Evolutionary conservation across 148 eudicot genomes (phyloP).

Genomic region (Rhododendron simsii): DNA sequence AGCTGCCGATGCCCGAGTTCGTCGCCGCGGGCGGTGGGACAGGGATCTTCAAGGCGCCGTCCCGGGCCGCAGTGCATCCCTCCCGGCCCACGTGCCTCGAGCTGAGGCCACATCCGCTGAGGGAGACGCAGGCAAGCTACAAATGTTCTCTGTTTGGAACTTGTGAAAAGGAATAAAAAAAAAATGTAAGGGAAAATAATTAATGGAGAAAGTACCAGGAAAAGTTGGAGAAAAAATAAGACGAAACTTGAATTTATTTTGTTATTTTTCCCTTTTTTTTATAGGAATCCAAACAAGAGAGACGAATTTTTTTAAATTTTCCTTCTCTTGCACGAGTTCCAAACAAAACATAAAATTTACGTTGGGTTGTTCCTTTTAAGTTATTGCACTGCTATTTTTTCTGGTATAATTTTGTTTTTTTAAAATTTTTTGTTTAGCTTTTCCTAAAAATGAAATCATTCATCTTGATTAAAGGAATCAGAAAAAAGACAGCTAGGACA

Average conservation of each 20-base stretch:
- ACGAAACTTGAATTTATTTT: too few relatives aligned
- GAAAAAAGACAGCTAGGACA: too few relatives aligned
- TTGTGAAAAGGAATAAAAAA: too few relatives aligned
- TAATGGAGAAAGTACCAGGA: too few relatives aligned
- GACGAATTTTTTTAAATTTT: too few relatives aligned
- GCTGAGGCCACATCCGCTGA: constrained; percentile 87
- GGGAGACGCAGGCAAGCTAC: constrained; percentile 62
- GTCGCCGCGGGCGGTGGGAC: constrained; percentile 43
- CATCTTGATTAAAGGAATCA: not conserved
- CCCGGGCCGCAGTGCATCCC: constrained; percentile 76
- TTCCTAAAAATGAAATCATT: not conserved
- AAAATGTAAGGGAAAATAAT: too few relatives aligned
- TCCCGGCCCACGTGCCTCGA: constrained; percentile 71
- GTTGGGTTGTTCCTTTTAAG: not conserved
- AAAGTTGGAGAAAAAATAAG: too few relatives aligned
- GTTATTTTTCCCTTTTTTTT: too few relatives aligned
- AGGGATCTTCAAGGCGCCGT: constrained; percentile 68
- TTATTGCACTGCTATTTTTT: not conserved
- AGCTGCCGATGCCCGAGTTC: constrained; percentile 48
- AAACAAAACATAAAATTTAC: too few relatives aligned
- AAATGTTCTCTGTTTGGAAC: not conserved
- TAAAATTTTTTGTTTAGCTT: too few relatives aligned
- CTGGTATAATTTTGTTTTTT: not conserved
- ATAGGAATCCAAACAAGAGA: too few relatives aligned
- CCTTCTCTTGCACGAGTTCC: too few relatives aligned